Evolutionary conservation across 225 moss, liverwort and hornwort genomes (phyloP), one percentile per base, ranked within the genome.

Genomic region (Lunularia cruciata): DNA sequence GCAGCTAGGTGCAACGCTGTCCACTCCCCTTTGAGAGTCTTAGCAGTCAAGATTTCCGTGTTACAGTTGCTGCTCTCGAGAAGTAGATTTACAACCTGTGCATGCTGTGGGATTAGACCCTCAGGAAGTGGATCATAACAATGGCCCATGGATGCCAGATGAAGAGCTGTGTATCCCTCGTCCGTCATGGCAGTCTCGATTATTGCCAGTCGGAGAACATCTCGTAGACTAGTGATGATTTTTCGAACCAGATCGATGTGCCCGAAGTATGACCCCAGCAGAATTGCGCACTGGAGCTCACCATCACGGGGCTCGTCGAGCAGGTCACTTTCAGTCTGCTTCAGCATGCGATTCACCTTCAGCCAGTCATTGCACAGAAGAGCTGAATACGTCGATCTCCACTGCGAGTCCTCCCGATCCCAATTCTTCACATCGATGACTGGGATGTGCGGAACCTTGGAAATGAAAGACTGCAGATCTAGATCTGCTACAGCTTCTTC

Each of bases 371-470:
- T 36, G 30, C 36, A 22, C 31, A 37, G 3, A 16, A 60, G 59
- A 8, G 36, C 59, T 13, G 59, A 39, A 27, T 11, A 39, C 62
- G 26, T 62, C 12, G 62, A 62, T 25, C 62, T 39, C 62, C 62
- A 62, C 5, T n/a, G 40, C 11, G 62, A 62, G n/a, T 40, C 62
- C 26, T 62, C 62, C 20, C 62, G 39, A 26, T 62, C 42, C 42
- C 62, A 62, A 3, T 60, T 60, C 59, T 60, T 60, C 37, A 60
- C 59, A 37, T 60, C 59, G 35, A 60, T 60, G 59, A 60, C 59
- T 19, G 59, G 59, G 9, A 60, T 37, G 59, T 36, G 37, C 30
- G 59, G 37, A 8, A 37, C 37, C 36, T 60, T 60, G 6, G 59
- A 60, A 3, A 60, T 60, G 37, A 60, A 60, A 8, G 59, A 35